Percentiles rank a stretch among this genome's conserved stretches.
phyloP scores from a whole-genome alignment of 1,139 yeast genomes.

The Candida tetrigidarum region DNA sequence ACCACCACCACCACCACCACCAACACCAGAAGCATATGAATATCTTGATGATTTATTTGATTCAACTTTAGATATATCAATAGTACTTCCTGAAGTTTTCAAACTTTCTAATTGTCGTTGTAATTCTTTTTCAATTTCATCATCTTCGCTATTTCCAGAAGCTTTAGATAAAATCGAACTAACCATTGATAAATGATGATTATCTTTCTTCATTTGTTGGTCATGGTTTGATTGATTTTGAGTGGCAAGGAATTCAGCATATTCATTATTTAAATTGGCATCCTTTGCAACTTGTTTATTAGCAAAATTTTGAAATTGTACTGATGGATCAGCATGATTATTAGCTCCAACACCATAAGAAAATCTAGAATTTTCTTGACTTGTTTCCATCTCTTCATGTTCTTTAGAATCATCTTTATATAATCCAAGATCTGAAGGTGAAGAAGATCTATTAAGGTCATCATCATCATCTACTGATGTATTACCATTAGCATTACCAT shows the following conservation, averaged over 20 bases:
- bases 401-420: constrained; percentile 7
- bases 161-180: constrained; percentile 47
- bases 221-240: background rate
- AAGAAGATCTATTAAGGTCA: constrained; percentile 11
- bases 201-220: no score
- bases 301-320: constrained; percentile 21
- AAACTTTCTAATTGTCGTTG: constrained; percentile 44
- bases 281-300: constrained; percentile 15
- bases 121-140: constrained; percentile 42
- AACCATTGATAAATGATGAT: constrained; percentile 45
- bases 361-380: constrained; percentile 8
- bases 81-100: constrained; percentile 32
- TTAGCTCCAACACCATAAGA: constrained; percentile 9
- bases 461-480: constrained; percentile 13
- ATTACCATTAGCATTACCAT: constrained; percentile 11
- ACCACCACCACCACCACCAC: background rate
- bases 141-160: constrained; percentile 36
- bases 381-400: no score
- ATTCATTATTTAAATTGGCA: constrained; percentile 23
- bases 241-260: constrained; percentile 31
- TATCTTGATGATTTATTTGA: background rate
- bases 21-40: background rate
- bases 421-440: constrained; percentile 15
- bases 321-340: constrained; percentile 15
- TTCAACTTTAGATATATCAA: constrained; percentile 3